Evolutionary conservation across 768 basidiomycete genomes (phyloP).

Genomic region (Suillus subalutaceus): DNA sequence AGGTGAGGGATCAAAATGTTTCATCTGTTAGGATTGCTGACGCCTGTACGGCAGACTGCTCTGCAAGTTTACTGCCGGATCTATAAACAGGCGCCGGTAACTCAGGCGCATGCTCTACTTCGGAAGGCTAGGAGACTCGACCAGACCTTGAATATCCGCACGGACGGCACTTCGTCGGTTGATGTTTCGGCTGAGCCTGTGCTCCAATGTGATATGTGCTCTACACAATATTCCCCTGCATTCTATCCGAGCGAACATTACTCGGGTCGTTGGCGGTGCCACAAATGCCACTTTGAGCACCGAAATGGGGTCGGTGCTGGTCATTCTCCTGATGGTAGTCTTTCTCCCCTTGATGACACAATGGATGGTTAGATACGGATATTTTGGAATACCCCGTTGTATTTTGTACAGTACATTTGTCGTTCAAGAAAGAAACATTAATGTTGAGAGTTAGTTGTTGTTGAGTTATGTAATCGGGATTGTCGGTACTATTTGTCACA

Average conservation of each 20-base stretch:
- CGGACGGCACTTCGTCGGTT: constrained; percentile 29
- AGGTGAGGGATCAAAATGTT: constrained; percentile 53
- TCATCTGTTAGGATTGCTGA: neutral
- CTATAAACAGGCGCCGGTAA: constrained; percentile 79
- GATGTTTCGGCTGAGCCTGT: constrained; percentile 27
- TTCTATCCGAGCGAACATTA: constrained; percentile 55
- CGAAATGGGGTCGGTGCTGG: neutral
- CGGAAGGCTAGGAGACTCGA: constrained; percentile 91
- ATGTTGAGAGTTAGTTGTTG: neutral
- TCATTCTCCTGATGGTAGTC: neutral
- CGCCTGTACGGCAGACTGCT: constrained; percentile 61
- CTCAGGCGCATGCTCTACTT: constrained; percentile 80
- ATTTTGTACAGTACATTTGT: neutral
- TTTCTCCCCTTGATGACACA: constrained; percentile 2
- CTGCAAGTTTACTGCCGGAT: constrained; percentile 84
- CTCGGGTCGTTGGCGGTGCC: constrained; percentile 41
- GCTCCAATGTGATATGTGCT: constrained; percentile 58
- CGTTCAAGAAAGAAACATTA: neutral
- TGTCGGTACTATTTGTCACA: neutral
- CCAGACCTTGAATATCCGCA: constrained; percentile 56
- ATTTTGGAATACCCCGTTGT: neutral
- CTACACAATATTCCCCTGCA: constrained; percentile 72
- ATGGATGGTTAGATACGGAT: neutral
- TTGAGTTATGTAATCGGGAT: constrained; percentile 5
- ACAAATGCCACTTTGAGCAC: constrained; percentile 42